phyloP scores from a whole-genome alignment of 805 yeast species.

The Starmerella apis region DNA sequence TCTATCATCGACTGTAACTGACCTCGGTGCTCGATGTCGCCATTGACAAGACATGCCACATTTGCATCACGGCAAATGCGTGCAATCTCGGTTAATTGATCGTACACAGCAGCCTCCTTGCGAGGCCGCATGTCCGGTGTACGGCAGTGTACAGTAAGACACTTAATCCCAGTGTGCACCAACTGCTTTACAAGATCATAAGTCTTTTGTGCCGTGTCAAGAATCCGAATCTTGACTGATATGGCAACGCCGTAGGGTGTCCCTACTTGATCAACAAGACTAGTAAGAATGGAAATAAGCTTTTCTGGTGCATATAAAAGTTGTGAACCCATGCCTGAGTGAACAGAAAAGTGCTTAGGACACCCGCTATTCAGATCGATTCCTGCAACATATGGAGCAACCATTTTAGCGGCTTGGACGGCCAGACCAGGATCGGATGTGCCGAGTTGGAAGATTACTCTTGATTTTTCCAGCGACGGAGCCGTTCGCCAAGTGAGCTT shows the following conservation, averaged over 20 bases:
- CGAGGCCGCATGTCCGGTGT: slow-evolving; percentile 67
- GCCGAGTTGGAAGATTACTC: slow-evolving; percentile 81
- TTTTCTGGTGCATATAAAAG: slow-evolving; percentile 70
- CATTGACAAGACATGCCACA: slow-evolving; percentile 73
- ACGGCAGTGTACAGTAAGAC: slow-evolving; percentile 86
- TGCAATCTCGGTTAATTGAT: slow-evolving; percentile 52
- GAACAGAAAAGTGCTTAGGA: slow-evolving; percentile 90
- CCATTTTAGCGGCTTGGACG: slow-evolving; percentile 71
- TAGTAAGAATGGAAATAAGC: slow-evolving; percentile 54
- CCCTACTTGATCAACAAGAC: slow-evolving; percentile 72
- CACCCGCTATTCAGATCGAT: slow-evolving; percentile 94
- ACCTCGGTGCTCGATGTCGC: slow-evolving; percentile 48
- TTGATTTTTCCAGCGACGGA: slow-evolving; percentile 50
- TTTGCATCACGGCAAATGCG: slow-evolving; percentile 49
- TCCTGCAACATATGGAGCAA: slow-evolving; percentile 80
- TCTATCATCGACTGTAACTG: slow-evolving; percentile 47
- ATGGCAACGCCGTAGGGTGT: slow-evolving; percentile 65
- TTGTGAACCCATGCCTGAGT: slow-evolving; percentile 98
- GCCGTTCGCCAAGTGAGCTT: slow-evolving; percentile 54
- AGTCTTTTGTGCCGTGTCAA: slow-evolving; percentile 55
- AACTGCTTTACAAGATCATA: slow-evolving; percentile 47
- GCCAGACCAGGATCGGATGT: slow-evolving; percentile 76
- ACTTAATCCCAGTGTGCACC: slow-evolving; percentile 68
- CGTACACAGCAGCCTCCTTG: slow-evolving; percentile 69
- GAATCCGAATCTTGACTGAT: slow-evolving; percentile 77